Evolutionary conservation across 2,329 filamentous ascomycete species (phyloP), one percentile per base, ranked within the genome.

Genomic region (Fusarium begoniae): DNA sequence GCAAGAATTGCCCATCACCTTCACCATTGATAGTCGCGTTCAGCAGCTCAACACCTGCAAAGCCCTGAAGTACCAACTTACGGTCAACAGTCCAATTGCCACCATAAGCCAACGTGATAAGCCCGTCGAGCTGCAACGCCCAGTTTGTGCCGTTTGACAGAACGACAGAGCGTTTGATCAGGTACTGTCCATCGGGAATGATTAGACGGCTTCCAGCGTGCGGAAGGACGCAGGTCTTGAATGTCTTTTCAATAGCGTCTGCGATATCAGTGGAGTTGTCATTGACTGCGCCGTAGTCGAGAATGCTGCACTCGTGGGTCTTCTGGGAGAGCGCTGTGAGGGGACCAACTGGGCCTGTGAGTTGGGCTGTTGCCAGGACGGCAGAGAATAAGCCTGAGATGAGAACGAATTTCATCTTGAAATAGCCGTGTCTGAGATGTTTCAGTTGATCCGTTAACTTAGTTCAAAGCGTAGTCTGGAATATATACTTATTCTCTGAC

Each of bases 361-460:
- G 54, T 35, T 57, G 54, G 0, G 54, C 54, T 9, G 13, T 8
- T 26, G 12, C 40, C 0, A 18, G 11, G 14, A 45, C 0, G 54
- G 54, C 54, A 3, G 40, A 57, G 5, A 57, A 35, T 13, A 57
- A 8, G 28, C 28, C 40, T 35, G 54, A 4, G 40, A 57, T 1
- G 3, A 57, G 17, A 35, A 45, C 3, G 3, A 12, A 6, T 13
- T 57, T 57, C 54, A 57, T 57, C 17, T 22, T 35, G 8, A 3
- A 5, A n/a, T 3, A 35, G 3, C 1, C 10, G 13, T 30, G 1
- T 17, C 3, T 43, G 2, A 2, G 22, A 20, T 24, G 8, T 8
- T 32, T 2, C 2, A n/a, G 0, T 18, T 22, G 1, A 2, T 30
- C 3, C 17, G 1, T 24, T 22, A 9, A 5, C 7, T 22, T 17